phyloP scores from a whole-genome alignment of 1,284 basidiomycete genomes.

The Cryptococcus sp. region DNA sequence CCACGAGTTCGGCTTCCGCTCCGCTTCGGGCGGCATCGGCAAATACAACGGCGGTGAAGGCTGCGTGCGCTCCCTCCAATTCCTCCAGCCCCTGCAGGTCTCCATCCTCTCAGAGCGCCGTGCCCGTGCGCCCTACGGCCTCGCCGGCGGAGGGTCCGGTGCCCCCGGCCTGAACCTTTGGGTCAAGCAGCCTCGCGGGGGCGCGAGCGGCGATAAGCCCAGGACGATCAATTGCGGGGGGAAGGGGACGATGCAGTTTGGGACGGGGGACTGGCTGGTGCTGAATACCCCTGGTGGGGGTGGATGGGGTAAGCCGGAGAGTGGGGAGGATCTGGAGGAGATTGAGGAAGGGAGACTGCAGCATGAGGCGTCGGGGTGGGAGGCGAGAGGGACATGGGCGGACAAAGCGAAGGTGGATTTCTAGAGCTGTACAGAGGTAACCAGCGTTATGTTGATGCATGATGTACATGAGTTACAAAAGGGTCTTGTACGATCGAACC shows the following conservation, averaged over 20 bases:
- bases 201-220: conserved; percentile 63
- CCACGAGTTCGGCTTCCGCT: conserved; percentile 73
- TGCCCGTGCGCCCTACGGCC: conserved; percentile 31
- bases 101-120: conserved; percentile 56
- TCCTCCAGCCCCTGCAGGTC: conserved; percentile 81
- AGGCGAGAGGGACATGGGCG: conserved; percentile 16
- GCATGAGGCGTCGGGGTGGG: conserved; percentile 7
- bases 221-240: conserved; percentile 85
- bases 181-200: conserved; percentile 51
- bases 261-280: conserved; percentile 29
- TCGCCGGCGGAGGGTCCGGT: conserved; percentile 28
- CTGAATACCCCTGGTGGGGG: conserved; percentile 41
- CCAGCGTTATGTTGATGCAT: no score
- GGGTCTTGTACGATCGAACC: no score
- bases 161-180: conserved; percentile 30
- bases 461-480: no score
- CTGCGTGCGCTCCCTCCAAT: conserved; percentile 80
- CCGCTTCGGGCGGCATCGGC: conserved; percentile 73
- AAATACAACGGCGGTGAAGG: conserved; percentile 82
- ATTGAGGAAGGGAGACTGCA: conserved; percentile 7
- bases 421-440: background rate
- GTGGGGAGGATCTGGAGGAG: background rate
- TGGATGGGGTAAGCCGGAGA: conserved; percentile 59
- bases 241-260: conserved; percentile 67
- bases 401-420: conserved; percentile 18